phyloP scores from a whole-genome alignment of 2,329 filamentous ascomycete genomes.

The Diplodia intermedia region DNA sequence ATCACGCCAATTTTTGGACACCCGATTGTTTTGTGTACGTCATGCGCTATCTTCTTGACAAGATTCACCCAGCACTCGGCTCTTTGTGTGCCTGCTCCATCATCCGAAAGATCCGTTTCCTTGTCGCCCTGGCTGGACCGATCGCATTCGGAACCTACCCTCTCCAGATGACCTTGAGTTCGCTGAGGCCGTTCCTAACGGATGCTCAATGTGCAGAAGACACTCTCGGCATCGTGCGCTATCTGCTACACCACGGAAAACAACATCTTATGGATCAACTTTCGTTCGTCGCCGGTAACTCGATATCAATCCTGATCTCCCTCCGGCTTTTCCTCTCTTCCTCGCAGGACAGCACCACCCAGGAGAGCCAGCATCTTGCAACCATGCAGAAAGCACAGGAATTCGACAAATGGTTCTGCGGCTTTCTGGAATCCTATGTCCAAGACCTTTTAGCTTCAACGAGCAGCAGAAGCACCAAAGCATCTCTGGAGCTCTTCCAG shows the following conservation, averaged over 20 bases:
- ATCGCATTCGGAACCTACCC: slow-evolving; percentile 80
- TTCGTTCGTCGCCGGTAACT: slow-evolving; percentile 81
- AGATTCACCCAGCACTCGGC: slow-evolving; percentile 81
- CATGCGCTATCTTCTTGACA: slow-evolving; percentile 78
- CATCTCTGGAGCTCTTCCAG: slow-evolving; percentile 61
- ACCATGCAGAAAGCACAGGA: slow-evolving; percentile 76
- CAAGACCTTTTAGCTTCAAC: slow-evolving; percentile 32
- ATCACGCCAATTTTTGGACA: slow-evolving; percentile 73
- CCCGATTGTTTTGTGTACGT: slow-evolving; percentile 76
- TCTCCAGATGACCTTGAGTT: slow-evolving; percentile 86
- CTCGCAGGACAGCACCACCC: slow-evolving; percentile 78
- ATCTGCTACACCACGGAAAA: slow-evolving; percentile 74
- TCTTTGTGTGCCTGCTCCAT: slow-evolving; percentile 86
- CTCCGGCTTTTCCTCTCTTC: slow-evolving; percentile 77
- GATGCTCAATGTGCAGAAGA: slow-evolving; percentile 91
- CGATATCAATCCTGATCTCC: slow-evolving; percentile 79
- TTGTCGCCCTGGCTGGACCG: slow-evolving; percentile 78
- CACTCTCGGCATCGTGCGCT: slow-evolving; percentile 83
- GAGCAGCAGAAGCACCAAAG: neutral
- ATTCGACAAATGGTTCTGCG: slow-evolving; percentile 81
- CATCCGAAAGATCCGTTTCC: slow-evolving; percentile 81
- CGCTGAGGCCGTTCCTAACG: slow-evolving; percentile 77
- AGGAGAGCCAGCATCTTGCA: slow-evolving; percentile 79
- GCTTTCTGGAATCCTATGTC: slow-evolving; percentile 67
- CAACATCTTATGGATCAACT: slow-evolving; percentile 69